Base-by-base conservation (phyloP, 108 stramenopile genomes). In the Cyclotella atomus region DNA sequence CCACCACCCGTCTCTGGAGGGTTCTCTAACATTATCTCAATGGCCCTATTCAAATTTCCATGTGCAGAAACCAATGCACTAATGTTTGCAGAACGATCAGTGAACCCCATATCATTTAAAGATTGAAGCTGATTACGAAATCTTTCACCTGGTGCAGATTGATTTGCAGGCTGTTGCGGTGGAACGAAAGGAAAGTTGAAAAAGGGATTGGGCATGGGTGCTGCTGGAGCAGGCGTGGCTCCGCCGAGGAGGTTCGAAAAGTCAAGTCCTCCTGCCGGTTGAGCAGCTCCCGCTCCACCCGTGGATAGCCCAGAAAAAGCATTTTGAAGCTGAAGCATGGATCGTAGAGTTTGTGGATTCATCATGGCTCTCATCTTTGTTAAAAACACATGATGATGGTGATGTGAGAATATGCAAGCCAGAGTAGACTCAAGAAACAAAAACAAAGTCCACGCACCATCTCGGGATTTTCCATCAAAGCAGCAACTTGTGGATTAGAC, bases 91-190 rank as follows among this genome's bases (percentile, higher is more conserved):
- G 85, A 82, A 52, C 89, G 87, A 75, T 97, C 92, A 17, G 91
- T 90, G 71, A 97, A 95, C 59, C 96, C 96, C 93, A 97, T 94
- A 68, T 88, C 91, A 20, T 86, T 53, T 35, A 95, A 70, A 44
- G 76, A 83, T 64, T 88, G 84, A 30, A 95, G 74, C 76, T 95
- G 94, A 20, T 49, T 52, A 52, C 88, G 78, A 75, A 84, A 95
- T 16, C 89, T 83, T 59, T 92, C 87, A 23, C 87, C 87, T 8
- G 82, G 82, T 23, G 77, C 75, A 5, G 62, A 64, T 21, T 83
- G 73, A 28, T 75, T 35, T 21, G 73, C 43, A 34, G 53, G 28
- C 28, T 28, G 45, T 9, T 43, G 46, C 12, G 75, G 52, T n/a
- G 33, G 62, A 29, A 27, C 28, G 9, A 59, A 45, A 38, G 71